Base-by-base conservation (phyloP, 768 basidiomycete species). In the Mycena leptocephala region DNA sequence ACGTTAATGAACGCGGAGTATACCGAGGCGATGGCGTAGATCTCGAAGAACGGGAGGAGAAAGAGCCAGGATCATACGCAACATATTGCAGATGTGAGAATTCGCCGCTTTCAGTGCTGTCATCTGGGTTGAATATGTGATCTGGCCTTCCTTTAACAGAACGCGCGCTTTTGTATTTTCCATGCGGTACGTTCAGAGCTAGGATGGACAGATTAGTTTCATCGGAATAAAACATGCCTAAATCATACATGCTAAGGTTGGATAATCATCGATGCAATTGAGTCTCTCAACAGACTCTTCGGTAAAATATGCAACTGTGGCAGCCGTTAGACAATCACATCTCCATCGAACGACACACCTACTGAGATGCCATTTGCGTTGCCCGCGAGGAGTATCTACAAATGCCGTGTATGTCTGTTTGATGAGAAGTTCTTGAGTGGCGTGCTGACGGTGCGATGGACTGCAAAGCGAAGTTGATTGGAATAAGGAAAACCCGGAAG, bases 311-410 rank as follows among this genome's bases (percentile, higher is more conserved):
- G 95, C 95, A 78, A 95, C 95, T 95, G 78, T 13, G 64, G 61
- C 56, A 28, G 18, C n/a, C 11, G 69, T 74, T 70, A 69, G 61
- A 63, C 87, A 84, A 61, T n/a, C n/a, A n/a, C n/a, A n/a, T n/a
- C 83, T 82, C 24, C 14, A 26, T 43, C 51, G 9, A 69, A n/a
- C 55, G 24, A 66, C 48, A 70, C 46, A 83, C 92, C 73, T 81
- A 95, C 95, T 95, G 22, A 96, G 87, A 80, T 96, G 95, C 95
- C 95, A 95, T 82, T 96, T 96, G 74, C 93, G 89, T 79, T 92
- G 91, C 41, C 94, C 94, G 53, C 87, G 87, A 48, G 90, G 83
- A 20, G 92, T 93, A 66, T 94, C 91, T 69, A 95, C 93, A 77
- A 89, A 94, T 20, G 95, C 94, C 7, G 94, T 95, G 79, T 95